Percentiles rank a stretch among this genome's conserved stretches.
Evolutionary conservation across 2,329 filamentous ascomycete species (phyloP).

Genomic region (Cadophora luteo-olivacea): DNA sequence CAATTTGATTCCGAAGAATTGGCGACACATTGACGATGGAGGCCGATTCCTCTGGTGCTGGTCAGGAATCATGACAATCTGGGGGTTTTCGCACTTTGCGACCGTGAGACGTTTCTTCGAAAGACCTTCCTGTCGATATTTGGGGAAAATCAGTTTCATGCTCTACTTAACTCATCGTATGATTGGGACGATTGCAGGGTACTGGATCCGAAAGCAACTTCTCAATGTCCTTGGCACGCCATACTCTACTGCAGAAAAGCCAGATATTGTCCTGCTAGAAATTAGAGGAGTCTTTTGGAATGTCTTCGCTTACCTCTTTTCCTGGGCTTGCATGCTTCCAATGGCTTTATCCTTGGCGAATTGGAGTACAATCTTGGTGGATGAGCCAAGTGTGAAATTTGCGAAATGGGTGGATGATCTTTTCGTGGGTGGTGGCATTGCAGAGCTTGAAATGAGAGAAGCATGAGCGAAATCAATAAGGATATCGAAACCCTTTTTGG

Average conservation of each 20-base stretch:
- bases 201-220: constrained; percentile 10
- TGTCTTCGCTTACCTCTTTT: constrained; percentile 16
- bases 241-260: constrained; percentile 9
- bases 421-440: not conserved
- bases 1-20: constrained; percentile 16
- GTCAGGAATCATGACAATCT: constrained; percentile 24
- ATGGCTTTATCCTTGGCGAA: constrained; percentile 19
- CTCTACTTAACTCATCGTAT: constrained; percentile 25
- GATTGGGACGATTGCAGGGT: constrained; percentile 19
- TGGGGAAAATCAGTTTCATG: constrained; percentile 24
- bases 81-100: constrained; percentile 18
- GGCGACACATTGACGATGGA: constrained; percentile 15
- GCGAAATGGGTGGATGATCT: constrained; percentile 22
- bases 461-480: not conserved
- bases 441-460: not conserved
- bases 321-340: constrained; percentile 21
- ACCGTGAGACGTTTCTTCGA: constrained; percentile 18
- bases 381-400: constrained; percentile 23
- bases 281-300: constrained; percentile 17
- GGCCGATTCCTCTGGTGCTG: constrained; percentile 20
- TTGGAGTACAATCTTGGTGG: constrained; percentile 25
- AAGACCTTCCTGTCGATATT: constrained; percentile 14
- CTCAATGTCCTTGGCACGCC: constrained; percentile 10
- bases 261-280: constrained; percentile 5
- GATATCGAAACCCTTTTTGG: not conserved